Conservation (phyloP, 129 eudicot genomes). For the Dittrichia graveolens region DNA sequence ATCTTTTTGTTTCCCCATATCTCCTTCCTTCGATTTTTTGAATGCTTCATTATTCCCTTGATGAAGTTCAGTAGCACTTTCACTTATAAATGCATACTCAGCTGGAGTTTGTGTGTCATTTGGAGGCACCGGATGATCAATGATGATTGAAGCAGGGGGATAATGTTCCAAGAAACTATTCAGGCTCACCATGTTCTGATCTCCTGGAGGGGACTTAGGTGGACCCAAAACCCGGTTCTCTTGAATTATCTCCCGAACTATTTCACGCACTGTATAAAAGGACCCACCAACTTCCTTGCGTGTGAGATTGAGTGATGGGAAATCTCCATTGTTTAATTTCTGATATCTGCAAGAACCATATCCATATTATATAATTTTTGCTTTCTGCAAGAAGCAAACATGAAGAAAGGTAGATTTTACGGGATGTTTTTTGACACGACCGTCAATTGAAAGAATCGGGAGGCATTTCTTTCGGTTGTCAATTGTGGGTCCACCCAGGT, state of each 20-base stretch:
- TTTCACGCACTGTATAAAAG: constrained; percentile 87
- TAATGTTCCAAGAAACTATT: constrained; percentile 44
- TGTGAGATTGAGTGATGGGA: constrained; percentile 86
- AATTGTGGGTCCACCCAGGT: not conserved
- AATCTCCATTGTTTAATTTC: constrained; percentile 63
- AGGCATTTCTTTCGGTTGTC: not conserved
- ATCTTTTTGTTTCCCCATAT: constrained; percentile 24
- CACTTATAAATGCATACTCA: constrained; percentile 20
- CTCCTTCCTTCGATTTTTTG: constrained; percentile 22
- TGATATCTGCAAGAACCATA: constrained; percentile 64
- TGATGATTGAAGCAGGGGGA: constrained; percentile 58
- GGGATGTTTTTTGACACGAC: not conserved
- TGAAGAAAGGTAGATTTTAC: not conserved
- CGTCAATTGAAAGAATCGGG: not conserved
- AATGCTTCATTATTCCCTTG: constrained; percentile 31
- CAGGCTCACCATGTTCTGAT: constrained; percentile 34
- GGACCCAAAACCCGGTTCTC: constrained; percentile 92
- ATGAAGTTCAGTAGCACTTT: constrained; percentile 28
- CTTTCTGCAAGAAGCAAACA: not conserved
- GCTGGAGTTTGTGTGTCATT: constrained; percentile 33
- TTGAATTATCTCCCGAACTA: constrained; percentile 90
- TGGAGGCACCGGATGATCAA: constrained; percentile 45
- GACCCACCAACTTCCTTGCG: constrained; percentile 99
- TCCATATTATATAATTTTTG: constrained; percentile 18
- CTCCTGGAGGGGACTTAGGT: constrained; percentile 56